Evolutionary conservation across 306 rosid genomes (phyloP), one percentile per base, ranked within the genome.

Genomic region (Pachyrhizus erosus): DNA sequence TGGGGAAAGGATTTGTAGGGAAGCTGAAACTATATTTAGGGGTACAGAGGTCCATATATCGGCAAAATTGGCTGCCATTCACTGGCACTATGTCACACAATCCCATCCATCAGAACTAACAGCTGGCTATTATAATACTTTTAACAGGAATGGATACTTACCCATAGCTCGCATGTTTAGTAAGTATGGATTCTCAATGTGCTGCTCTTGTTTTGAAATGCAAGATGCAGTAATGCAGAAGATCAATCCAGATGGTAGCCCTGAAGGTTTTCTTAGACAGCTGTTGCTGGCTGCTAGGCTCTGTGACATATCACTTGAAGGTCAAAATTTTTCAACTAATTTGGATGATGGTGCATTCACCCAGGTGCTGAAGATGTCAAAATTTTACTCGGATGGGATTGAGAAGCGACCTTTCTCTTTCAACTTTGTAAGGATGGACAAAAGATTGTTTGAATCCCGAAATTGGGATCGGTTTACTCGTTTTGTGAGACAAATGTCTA

Each of bases 81-180:
- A 94, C 88, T 89, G 97, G 91, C 94, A 93, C 80, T 90, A 86
- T 66, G 57, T 45, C 84, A 88, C 84, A 29, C 73, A 88, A 70
- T 92, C 97, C 86, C 97, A 92, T 77, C 94, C 95, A 24, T 92
- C 97, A 0, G 98, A 92, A 91, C 82, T 92, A 80, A 93, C 92
- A 2, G 95, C 98, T 31, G 98, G 97, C 27, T 94, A 92, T 76
- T 94, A 90, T 89, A 91, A 92, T 75, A 91, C 94, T 82, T 77
- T 49, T 8, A 61, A 73, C 42, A 83, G 94, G 84, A 91, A 93
- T 11, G 98, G 97, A 73, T 93, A 90, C 86, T 87, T 88, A n/a
- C 95, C 94, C 70, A 82, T 93, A 52, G 90, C 87, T 46, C 93
- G 97, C 80, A 84, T 94, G 90, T 82, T 94, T 80, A 93, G 90